Evolutionary conservation across 2,329 filamentous ascomycete species (phyloP), one percentile per base, ranked within the genome.

Genomic region (Cercospora beticola): DNA sequence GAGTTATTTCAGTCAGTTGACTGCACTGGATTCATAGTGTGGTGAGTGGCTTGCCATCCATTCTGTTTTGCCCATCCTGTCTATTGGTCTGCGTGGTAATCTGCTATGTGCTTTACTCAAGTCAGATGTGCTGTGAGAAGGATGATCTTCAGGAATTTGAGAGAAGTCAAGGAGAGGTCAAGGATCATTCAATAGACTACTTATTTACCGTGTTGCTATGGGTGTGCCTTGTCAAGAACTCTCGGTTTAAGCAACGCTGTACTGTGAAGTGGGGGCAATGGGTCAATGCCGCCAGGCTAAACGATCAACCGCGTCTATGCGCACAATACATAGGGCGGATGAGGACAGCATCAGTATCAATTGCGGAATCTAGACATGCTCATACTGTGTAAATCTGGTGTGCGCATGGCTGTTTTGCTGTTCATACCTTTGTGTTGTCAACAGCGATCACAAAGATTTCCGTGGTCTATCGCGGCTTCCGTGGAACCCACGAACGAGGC

Each of bases 1-100:
- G 14, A 36, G 14, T 8, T 23, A 33, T 5, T 60, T 40, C 7
- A 21, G 57, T 31, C 16, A 36, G 30, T 18, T 1, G 16, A 43
- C 36, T n/a, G 14, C 21, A 21, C 4, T 31, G 9, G 8, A 8
- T 6, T 12, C 40, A 8, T 6, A 23, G 6, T 40, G 18, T 14
- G 21, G 21, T 16, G 2, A 21, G 18, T 36, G 18, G 4, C 57
- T 36, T 60, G 23, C 79, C 64, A 86, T 80, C 83, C 83, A 86
- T 79, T 86, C 84, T 68, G 77, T 72, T 72, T 82, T 82, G 52
- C 74, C 69, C 61, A 79, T 76, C 65, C 76, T 77, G 28, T 33
- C 65, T 28, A 69, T 49, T 60, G 74, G 46, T 12, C n/a, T 66
- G 30, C 71, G 67, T 43, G 73, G 67, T 67, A 76, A 74, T 12